Evolutionary conservation across 129 eudicot genomes (phyloP).

Genomic region (Helianthus annuus): DNA sequence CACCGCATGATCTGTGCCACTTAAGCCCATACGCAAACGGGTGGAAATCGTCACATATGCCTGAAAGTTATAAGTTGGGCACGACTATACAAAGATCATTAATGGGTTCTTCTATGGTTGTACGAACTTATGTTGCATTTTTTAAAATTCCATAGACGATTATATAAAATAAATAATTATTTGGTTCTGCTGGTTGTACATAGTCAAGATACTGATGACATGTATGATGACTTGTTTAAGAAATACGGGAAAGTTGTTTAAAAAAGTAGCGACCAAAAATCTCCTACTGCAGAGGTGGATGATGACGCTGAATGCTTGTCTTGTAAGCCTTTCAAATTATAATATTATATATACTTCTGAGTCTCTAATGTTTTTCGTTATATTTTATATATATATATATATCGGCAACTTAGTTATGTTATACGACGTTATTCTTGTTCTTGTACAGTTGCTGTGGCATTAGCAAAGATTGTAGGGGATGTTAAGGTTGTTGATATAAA

Average conservation of each 20-base stretch:
- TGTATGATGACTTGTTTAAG: conserved; percentile 77
- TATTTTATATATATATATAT: neutral
- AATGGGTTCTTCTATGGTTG: conserved; percentile 44
- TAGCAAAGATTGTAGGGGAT: conserved; percentile 92
- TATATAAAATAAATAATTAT: conserved; percentile 7
- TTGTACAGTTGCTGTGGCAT: conserved; percentile 81
- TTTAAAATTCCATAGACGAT: neutral
- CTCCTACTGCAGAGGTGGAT: conserved; percentile 72
- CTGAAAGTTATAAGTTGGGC: conserved; percentile 28
- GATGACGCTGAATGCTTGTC: conserved; percentile 95
- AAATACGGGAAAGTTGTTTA: conserved; percentile 88
- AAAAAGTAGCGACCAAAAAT: conserved; percentile 61
- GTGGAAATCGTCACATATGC: conserved; percentile 24
- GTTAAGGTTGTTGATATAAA: conserved; percentile 88
- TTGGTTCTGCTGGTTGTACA: neutral
- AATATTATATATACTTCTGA: neutral
- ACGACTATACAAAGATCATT: conserved; percentile 21
- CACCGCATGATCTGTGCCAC: conserved; percentile 38
- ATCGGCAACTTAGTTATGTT: neutral
- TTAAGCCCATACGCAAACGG: conserved; percentile 21
- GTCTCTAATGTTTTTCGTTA: neutral
- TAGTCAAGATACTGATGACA: conserved; percentile 91
- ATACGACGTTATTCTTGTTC: conserved; percentile 10
- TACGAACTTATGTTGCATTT: conserved; percentile 33
- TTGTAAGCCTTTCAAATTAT: conserved; percentile 52